Percentiles rank a stretch among this genome's conserved stretches.
These are phyloP conservation scores for Kazachstania taianensis DNA, from an alignment of 805 yeast genomes.

Conservation along the genomic window DNA sequence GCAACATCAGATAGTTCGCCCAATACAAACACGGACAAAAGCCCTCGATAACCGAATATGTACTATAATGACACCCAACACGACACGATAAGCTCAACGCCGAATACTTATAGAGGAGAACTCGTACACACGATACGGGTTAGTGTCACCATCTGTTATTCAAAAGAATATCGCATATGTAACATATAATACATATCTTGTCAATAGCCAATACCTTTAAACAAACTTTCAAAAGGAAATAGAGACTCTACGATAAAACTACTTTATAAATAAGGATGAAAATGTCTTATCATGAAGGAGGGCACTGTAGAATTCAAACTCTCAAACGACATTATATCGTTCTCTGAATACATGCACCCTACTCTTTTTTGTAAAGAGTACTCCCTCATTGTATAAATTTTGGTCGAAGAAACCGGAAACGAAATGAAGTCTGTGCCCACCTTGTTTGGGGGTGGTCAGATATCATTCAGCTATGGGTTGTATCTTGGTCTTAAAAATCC, in stretches of 20 bases:
- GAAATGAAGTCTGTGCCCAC: conserved; percentile 30
- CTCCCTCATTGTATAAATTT: conserved; percentile 22
- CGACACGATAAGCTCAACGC: too few species aligned
- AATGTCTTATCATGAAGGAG: conserved; percentile 28
- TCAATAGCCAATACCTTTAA: too few species aligned
- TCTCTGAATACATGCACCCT: conserved; percentile 28
- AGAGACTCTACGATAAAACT: neutral
- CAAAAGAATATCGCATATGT: too few species aligned
- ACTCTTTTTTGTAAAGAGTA: conserved; percentile 9
- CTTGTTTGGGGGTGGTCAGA: conserved; percentile 32
- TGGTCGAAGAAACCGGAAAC: conserved; percentile 36
- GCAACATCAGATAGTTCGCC: too few species aligned
- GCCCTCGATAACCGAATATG: too few species aligned
- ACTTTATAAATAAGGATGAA: conserved; percentile 3
- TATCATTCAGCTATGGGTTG: conserved; percentile 33
- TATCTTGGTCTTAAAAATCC: conserved; percentile 20
- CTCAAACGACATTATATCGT: conserved; percentile 24
- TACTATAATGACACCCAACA: too few species aligned
- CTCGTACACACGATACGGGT: too few species aligned
- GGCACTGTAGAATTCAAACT: conserved; percentile 29
- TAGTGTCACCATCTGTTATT: too few species aligned
- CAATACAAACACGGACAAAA: too few species aligned
- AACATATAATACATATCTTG: too few species aligned
- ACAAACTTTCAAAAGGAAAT: neutral
- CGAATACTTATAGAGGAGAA: too few species aligned